Evolutionary conservation across 495 filamentous ascomycete species (phyloP).

Genomic region (Umbilicaria muhlenbergii): DNA sequence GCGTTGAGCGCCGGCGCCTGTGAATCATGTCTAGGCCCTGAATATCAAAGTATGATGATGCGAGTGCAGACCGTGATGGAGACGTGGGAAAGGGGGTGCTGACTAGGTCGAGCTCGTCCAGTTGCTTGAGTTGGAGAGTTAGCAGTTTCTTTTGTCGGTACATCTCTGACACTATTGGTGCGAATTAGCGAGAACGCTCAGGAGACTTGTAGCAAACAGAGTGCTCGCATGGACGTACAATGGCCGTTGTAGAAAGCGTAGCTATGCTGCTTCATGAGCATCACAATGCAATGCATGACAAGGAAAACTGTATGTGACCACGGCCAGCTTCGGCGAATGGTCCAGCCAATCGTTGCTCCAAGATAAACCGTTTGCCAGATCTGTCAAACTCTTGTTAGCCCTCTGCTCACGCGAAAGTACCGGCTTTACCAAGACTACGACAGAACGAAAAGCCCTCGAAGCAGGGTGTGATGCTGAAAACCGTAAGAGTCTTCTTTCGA

Average conservation of each 20-base stretch:
- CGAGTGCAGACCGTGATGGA: conserved; percentile 18
- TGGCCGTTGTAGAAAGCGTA: conserved; percentile 66
- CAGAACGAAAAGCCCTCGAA: too few relatives aligned
- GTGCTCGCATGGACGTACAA: conserved; percentile 16
- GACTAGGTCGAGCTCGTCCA: conserved; percentile 19
- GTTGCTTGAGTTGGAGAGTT: conserved; percentile 25
- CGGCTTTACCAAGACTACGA: too few relatives aligned
- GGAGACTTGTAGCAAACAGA: background rate
- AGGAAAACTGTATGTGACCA: conserved; percentile 65
- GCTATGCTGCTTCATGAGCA: conserved; percentile 70
- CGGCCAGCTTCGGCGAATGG: conserved; percentile 52
- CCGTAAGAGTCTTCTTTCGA: too few relatives aligned
- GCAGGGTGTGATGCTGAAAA: too few relatives aligned
- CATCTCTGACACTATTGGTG: conserved; percentile 34
- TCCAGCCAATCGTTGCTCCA: conserved; percentile 38
- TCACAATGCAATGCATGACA: conserved; percentile 50
- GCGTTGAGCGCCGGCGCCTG: conserved; percentile 27
- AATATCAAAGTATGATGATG: conserved; percentile 23
- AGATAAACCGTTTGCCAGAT: conserved; percentile 52
- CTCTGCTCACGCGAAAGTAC: too few relatives aligned
- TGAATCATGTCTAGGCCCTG: conserved; percentile 22
- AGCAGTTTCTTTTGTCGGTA: conserved; percentile 32
- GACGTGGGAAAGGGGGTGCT: conserved; percentile 19
- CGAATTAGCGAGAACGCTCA: background rate
- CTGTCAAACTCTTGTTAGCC: conserved; percentile 7